Evolutionary conservation across 2,329 filamentous ascomycete species (phyloP).

Genomic region (Mollisia scopiformis): DNA sequence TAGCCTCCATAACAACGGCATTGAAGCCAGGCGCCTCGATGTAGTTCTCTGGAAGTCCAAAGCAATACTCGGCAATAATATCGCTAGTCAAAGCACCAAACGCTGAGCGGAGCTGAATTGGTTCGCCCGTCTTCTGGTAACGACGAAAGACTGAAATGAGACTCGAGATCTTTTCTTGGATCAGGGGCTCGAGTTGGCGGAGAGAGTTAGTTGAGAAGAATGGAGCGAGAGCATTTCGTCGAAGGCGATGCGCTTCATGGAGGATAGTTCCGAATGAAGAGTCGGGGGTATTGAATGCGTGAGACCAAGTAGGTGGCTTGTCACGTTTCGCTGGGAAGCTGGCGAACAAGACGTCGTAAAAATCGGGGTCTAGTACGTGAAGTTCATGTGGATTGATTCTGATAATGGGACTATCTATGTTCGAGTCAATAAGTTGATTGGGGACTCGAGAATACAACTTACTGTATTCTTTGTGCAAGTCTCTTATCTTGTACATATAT

Average conservation of each 20-base stretch:
- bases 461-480: conserved; percentile 47
- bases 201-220: conserved; percentile 24
- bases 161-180: conserved; percentile 11
- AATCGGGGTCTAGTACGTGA: conserved; percentile 24
- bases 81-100: conserved; percentile 25
- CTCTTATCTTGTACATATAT: conserved; percentile 46
- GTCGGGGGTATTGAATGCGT: conserved; percentile 9
- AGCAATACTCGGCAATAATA: conserved; percentile 33
- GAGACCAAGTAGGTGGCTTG: conserved; percentile 22
- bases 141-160: conserved; percentile 16
- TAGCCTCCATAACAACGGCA: conserved; percentile 12
- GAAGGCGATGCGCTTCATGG: conserved; percentile 22
- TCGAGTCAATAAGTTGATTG: neutral
- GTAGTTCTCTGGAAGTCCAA: conserved; percentile 23
- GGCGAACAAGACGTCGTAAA: conserved; percentile 24
- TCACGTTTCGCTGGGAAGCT: conserved; percentile 27
- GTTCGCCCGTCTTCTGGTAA: conserved; percentile 8
- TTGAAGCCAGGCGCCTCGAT: conserved; percentile 18
- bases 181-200: conserved; percentile 20
- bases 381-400: conserved; percentile 24
- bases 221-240: conserved; percentile 20
- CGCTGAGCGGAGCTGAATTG: conserved; percentile 11
- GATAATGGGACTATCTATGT: conserved; percentile 20
- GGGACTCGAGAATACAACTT: neutral
- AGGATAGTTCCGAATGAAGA: conserved; percentile 19